Evolutionary conservation across 1,284 basidiomycete genomes (phyloP).

Genomic region (Ceratorhiza oryzae-sativae): DNA sequence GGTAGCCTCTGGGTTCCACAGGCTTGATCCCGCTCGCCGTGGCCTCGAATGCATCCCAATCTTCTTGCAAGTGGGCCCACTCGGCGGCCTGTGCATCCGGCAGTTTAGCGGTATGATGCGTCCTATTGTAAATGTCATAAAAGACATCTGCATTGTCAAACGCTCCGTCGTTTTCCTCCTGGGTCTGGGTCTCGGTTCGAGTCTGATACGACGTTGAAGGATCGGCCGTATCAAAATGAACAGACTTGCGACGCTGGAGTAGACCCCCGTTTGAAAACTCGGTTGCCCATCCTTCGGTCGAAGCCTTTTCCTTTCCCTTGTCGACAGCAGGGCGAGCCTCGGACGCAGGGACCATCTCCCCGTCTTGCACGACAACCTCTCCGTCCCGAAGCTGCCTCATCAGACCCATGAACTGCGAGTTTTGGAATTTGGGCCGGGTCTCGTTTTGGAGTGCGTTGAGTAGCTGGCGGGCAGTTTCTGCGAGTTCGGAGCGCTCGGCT

Average conservation of each 20-base stretch:
- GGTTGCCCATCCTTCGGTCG: conserved; percentile 48
- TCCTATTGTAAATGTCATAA: conserved; percentile 33
- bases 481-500: conserved; percentile 24
- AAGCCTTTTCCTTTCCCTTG: conserved; percentile 45
- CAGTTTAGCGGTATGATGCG: conserved; percentile 42
- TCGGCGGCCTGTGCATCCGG: conserved; percentile 52
- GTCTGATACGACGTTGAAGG: conserved; percentile 46
- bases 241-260: conserved; percentile 49
- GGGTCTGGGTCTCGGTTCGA: conserved; percentile 46
- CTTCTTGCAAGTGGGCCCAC: conserved; percentile 74
- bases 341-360: conserved; percentile 66
- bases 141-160: conserved; percentile 35
- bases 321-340: conserved; percentile 44
- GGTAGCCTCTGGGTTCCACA: conserved; percentile 60
- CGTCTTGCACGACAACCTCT: conserved; percentile 82
- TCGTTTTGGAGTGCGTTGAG: conserved; percentile 29
- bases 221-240: conserved; percentile 50
- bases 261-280: conserved; percentile 37
- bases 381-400: conserved; percentile 87
- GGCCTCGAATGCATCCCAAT: conserved; percentile 85
- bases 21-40: conserved; percentile 67
- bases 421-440: conserved; percentile 73
- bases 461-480: conserved; percentile 30
- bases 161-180: conserved; percentile 40
- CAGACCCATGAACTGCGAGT: conserved; percentile 86